phyloP scores from a whole-genome alignment of 2,329 filamentous ascomycete species.

The Ceratocystis huliohia region DNA sequence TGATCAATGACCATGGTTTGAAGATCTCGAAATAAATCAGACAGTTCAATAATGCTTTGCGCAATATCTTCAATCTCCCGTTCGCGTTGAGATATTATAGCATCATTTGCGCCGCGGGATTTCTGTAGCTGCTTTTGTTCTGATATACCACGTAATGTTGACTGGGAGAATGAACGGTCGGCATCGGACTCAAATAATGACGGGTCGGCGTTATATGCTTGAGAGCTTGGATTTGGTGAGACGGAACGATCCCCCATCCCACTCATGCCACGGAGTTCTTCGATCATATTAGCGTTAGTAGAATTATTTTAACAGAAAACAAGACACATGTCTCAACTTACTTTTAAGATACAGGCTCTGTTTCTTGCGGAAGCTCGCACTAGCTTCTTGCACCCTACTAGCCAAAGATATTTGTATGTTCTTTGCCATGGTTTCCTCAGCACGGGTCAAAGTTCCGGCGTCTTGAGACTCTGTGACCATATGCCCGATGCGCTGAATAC shows the following conservation, averaged over 20 bases:
- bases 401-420: conserved; percentile 92
- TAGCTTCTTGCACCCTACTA: conserved; percentile 77
- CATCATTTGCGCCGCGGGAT: conserved; percentile 49
- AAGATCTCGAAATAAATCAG: conserved; percentile 91
- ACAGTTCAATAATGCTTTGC: conserved; percentile 91
- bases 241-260: conserved; percentile 35
- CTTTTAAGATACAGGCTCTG: conserved; percentile 93
- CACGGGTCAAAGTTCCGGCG: conserved; percentile 58
- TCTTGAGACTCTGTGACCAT: conserved; percentile 74
- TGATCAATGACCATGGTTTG: conserved; percentile 93
- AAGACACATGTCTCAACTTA: conserved; percentile 31
- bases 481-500: conserved; percentile 74
- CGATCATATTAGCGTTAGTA: not conserved
- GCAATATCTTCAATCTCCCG: conserved; percentile 96
- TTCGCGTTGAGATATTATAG: conserved; percentile 79
- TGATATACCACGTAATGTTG: conserved; percentile 67
- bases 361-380: conserved; percentile 88
- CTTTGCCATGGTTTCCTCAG: conserved; percentile 88
- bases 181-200: conserved; percentile 87
- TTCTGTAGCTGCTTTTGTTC: conserved; percentile 48
- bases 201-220: conserved; percentile 50
- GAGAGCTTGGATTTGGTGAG: conserved; percentile 32
- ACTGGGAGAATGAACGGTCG: conserved; percentile 83
- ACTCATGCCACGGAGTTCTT: conserved; percentile 63
- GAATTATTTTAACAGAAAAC: not conserved